phyloP scores from a whole-genome alignment of 495 filamentous ascomycete genomes.

The Aspergillus asperescens region DNA sequence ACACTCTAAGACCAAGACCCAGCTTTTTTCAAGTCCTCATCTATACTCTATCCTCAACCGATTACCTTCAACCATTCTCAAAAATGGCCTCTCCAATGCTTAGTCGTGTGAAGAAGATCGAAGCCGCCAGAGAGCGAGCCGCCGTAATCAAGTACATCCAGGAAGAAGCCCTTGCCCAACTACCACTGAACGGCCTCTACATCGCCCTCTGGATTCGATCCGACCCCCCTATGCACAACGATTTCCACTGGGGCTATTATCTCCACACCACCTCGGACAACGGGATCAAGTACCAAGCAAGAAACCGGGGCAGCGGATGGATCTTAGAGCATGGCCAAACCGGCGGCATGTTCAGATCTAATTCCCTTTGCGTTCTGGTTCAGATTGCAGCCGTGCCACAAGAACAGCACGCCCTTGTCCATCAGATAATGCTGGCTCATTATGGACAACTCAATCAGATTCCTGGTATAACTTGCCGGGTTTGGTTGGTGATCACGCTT shows the following conservation, averaged over 20 bases:
- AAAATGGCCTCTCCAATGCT: too few relatives aligned
- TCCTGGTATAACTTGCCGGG: conserved; percentile 19
- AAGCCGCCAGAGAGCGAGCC: not conserved
- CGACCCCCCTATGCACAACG: conserved; percentile 10
- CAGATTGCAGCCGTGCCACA: conserved; percentile 6
- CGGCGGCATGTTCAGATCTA: conserved; percentile 14
- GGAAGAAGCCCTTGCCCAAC: not conserved
- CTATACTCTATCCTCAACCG: too few relatives aligned
- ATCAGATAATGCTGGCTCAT: conserved; percentile 16
- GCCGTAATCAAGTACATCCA: not conserved
- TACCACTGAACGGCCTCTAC: conserved; percentile 2
- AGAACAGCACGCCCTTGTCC: conserved; percentile 2
- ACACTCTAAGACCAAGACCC: too few relatives aligned
- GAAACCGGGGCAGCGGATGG: conserved; percentile 13
- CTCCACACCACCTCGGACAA: conserved; percentile 6
- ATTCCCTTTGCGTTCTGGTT: conserved; percentile 17
- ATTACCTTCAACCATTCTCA: too few relatives aligned
- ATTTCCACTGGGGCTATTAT: conserved; percentile 24
- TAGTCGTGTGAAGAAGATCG: too few relatives aligned
- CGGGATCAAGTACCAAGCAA: conserved; percentile 20
- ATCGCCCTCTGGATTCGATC: conserved; percentile 11
- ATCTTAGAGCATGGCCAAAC: conserved; percentile 21
- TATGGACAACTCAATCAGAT: conserved; percentile 17
- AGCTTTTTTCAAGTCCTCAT: too few relatives aligned
- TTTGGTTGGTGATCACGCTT: conserved; percentile 17